Evolutionary conservation across 331 rosid species (phyloP).

Genomic region (Stylosanthes scabra): DNA sequence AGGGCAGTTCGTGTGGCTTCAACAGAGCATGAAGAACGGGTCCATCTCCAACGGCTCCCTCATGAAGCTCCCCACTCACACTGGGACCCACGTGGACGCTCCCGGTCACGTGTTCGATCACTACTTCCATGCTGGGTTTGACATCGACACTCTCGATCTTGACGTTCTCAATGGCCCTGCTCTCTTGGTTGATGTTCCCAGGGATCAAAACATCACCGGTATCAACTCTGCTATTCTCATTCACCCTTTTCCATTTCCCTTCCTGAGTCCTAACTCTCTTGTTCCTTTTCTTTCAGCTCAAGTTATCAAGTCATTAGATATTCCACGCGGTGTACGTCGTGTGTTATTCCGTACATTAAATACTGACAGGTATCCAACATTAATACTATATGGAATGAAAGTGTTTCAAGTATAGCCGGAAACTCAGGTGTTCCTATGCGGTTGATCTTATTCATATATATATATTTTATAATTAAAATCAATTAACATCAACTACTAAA

Average conservation of each 20-base stretch:
- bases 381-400: no score
- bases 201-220: constrained; percentile 75
- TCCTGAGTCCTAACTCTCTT: background rate
- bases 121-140: constrained; percentile 76
- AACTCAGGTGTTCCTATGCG: no score
- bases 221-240: background rate
- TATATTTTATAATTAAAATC: no score
- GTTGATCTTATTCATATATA: no score
- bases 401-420: no score
- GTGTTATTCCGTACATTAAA: constrained; percentile 76
- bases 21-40: constrained; percentile 35
- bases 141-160: constrained; percentile 73
- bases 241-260: no score
- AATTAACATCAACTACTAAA: no score
- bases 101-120: constrained; percentile 72
- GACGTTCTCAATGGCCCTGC: constrained; percentile 76
- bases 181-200: constrained; percentile 71
- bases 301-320: constrained; percentile 69
- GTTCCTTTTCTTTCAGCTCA: constrained; percentile 50
- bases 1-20: constrained; percentile 53
- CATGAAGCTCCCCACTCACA: constrained; percentile 65
- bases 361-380: constrained; percentile 58
- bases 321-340: constrained; percentile 73
- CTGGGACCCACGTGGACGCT: constrained; percentile 76
- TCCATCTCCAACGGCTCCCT: constrained; percentile 25